These are phyloP conservation scores for Aegilops sharonensis DNA, from an alignment of 176 grass and related monocot species.

Conservation along the genomic window DNA sequence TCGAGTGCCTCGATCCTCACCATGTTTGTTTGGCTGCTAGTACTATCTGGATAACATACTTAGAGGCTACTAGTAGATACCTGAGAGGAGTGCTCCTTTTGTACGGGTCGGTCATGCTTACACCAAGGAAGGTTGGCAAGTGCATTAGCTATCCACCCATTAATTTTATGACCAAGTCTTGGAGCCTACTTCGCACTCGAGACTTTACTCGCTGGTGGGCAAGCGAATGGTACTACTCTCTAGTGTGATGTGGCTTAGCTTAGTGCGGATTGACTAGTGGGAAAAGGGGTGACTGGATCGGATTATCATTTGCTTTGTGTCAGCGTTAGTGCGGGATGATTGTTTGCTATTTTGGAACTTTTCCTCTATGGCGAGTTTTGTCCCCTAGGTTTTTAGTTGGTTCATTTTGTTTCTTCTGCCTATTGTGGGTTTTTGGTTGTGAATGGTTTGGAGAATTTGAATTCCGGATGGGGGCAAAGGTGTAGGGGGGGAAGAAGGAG, in stretches of 20 bases:
- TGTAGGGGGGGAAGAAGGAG: background rate
- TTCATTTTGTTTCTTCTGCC: background rate
- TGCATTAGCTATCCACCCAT: too few relatives aligned
- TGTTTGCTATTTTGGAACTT: background rate
- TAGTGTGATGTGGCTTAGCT: background rate
- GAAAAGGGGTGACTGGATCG: background rate
- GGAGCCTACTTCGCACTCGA: too few relatives aligned
- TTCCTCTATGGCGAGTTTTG: background rate
- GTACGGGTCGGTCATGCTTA: too few relatives aligned
- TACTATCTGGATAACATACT: too few relatives aligned
- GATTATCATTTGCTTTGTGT: background rate
- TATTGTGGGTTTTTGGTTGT: background rate
- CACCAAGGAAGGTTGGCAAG: too few relatives aligned
- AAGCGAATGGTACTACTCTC: too few relatives aligned
- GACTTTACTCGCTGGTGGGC: too few relatives aligned
- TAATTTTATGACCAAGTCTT: too few relatives aligned
- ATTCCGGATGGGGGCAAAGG: background rate
- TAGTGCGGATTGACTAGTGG: background rate
- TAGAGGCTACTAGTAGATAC: too few relatives aligned
- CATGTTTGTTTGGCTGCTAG: too few relatives aligned
- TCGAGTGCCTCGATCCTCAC: too few relatives aligned
- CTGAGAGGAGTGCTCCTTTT: too few relatives aligned
- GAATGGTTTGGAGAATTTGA: slow-evolving; percentile 42
- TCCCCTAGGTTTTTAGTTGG: background rate
- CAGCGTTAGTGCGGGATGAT: background rate